Evolutionary conservation across 179 eudicot genomes (phyloP), one percentile per base, ranked within the genome.

Genomic region (Gypsophila paniculata): DNA sequence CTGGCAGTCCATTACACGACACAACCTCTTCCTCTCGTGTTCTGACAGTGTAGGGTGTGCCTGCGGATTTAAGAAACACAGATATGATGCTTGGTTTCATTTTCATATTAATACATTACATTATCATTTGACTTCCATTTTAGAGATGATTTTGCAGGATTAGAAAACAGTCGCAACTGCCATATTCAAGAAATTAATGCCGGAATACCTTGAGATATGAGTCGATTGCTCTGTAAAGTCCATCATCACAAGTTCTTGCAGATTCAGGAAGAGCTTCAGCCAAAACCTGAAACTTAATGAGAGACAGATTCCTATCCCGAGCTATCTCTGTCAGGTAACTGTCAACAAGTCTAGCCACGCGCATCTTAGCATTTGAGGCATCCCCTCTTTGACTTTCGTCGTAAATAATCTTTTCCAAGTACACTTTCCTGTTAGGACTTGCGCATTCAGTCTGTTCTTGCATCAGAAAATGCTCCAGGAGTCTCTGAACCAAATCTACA

Each of bases 261-360:
- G 89, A 86, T 66, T 89, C 97, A 0, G 97, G 99, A 83, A 94
- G 85, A 29, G 97, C 87, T 85, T 91, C 97, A 1, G 97, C 96
- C 51, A 94, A 78, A 54, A 91, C 99, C 78, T 91, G 99, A 83
- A 94, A 94, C 76, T 91, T 94, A 2, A 92, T 86, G 53, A 88
- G 75, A 3, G 95, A 84, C 7, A 94, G 83, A 66, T 83, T 88
- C 54, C 87, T 82, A 48, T 94, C 99, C 44, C 90, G 87, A 2
- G 99, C 87, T 4, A 88, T 89, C 82, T 94, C 99, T 0, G 99
- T 88, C 2, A 94, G 81, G 79, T 91, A 94, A 74, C 95, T 88
- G 51, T 91, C 99, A 11, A 91, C 84, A 7, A 94, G 88, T 80
- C 90, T 88, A 0, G 98, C 98, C 39, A 90, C 98, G 72, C 93